phyloP scores from a whole-genome alignment of 805 yeast genomes.

The Kodamaea nitidulidarum region DNA sequence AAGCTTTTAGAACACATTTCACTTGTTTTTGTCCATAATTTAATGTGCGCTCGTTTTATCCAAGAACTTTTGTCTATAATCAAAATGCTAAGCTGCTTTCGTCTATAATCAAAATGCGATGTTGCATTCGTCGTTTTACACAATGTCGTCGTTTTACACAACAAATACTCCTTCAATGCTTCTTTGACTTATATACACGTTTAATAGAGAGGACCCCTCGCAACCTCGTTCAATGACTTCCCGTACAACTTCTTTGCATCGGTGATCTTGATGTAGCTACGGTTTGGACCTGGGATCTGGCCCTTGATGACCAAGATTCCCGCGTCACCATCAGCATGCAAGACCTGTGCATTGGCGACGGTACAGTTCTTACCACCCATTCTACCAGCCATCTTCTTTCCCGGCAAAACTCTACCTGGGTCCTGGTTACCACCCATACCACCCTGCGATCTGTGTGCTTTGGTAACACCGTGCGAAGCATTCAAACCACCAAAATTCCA shows the following conservation, averaged over 20 bases:
- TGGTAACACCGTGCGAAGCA: constrained; percentile 94
- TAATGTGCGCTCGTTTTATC: too few relatives aligned
- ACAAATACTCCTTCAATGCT: too few relatives aligned
- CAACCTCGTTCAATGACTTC: constrained; percentile 23
- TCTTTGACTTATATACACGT: constrained; percentile 10
- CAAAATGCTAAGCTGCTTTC: too few relatives aligned
- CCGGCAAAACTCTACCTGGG: constrained; percentile 95
- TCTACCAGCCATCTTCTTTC: constrained; percentile 97
- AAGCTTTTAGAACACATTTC: too few relatives aligned
- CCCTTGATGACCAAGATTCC: constrained; percentile 86
- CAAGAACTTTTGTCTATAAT: too few relatives aligned
- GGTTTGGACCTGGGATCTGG: constrained; percentile 84
- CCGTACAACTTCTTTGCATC: constrained; percentile 67
- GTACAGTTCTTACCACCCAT: constrained; percentile 82
- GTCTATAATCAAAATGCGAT: too few relatives aligned
- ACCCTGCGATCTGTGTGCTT: constrained; percentile 93
- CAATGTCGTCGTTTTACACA: too few relatives aligned
- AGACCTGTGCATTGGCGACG: constrained; percentile 66
- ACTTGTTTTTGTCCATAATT: too few relatives aligned
- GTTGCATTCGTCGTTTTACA: too few relatives aligned
- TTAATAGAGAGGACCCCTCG: constrained; percentile 10
- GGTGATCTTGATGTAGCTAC: constrained; percentile 65
- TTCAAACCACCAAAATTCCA: constrained; percentile 83
- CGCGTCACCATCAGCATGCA: constrained; percentile 75
- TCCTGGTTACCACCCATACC: constrained; percentile 93